Evolutionary conservation across 495 filamentous ascomycete species (phyloP).

Genomic region (Penicillium paradoxum): DNA sequence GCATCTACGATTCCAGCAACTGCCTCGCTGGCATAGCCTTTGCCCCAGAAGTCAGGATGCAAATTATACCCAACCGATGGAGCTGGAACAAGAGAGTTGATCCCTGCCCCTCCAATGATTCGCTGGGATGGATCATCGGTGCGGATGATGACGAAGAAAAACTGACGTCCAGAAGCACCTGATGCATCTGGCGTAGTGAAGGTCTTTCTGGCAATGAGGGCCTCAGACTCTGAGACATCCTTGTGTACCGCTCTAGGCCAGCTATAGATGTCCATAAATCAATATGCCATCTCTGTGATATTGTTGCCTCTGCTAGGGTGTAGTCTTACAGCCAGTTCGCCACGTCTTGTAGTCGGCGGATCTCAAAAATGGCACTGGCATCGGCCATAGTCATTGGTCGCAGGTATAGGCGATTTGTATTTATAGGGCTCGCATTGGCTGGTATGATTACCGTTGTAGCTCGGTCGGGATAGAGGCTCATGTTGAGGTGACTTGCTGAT

Average conservation of each 20-base stretch:
- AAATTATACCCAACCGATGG: conserved; percentile 26
- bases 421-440: conserved; percentile 1
- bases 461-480: conserved; percentile 14
- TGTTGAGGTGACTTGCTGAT: not conserved
- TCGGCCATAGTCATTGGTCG: conserved; percentile 15
- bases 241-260: conserved; percentile 19
- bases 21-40: conserved; percentile 20
- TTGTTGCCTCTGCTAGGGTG: not conserved
- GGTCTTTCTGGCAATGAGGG: conserved; percentile 11
- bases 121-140: conserved; percentile 13
- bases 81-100: conserved; percentile 23
- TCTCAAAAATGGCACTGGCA: conserved; percentile 18
- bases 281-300: not conserved
- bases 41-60: conserved; percentile 24
- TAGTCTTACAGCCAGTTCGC: conserved; percentile 26
- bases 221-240: conserved; percentile 18
- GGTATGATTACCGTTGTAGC: conserved; percentile 17
- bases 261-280: conserved; percentile 2
- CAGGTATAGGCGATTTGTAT: conserved; percentile 19
- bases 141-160: conserved; percentile 18
- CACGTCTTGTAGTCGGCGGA: conserved; percentile 21
- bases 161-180: conserved; percentile 18
- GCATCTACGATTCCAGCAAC: conserved; percentile 18
- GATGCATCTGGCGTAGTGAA: conserved; percentile 25
- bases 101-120: conserved; percentile 18